A percentile compares a stretch with the other conserved stretches of the same genome.
Evolutionary conservation across 768 basidiomycete species (phyloP).

Genomic region (Mycena vitilis): DNA sequence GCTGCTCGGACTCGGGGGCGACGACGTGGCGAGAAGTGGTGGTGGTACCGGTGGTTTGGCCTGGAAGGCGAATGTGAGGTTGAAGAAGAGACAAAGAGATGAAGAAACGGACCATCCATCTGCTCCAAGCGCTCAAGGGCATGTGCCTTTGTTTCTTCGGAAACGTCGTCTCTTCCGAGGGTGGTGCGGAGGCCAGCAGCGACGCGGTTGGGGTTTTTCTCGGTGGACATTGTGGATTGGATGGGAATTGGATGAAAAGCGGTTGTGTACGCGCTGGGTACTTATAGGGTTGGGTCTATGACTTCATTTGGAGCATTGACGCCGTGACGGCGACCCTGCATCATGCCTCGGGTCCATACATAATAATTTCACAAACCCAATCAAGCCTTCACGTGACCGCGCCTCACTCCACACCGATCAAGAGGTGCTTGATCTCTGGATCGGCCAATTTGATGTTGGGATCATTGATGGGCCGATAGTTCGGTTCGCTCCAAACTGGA

Average conservation of each 20-base stretch:
- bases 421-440: too few species aligned
- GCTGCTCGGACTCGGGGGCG: conserved; percentile 47
- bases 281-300: conserved; percentile 5
- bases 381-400: too few species aligned
- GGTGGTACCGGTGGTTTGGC: conserved; percentile 53
- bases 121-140: conserved; percentile 54
- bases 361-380: too few species aligned
- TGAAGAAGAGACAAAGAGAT: conserved; percentile 20
- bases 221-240: conserved; percentile 13
- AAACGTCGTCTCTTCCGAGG: conserved; percentile 62
- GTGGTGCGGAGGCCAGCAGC: conserved; percentile 63
- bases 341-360: not conserved
- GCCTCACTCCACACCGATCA: too few species aligned
- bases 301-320: conserved; percentile 19
- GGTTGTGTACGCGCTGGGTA: not conserved
- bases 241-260: too few species aligned
- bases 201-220: conserved; percentile 56
- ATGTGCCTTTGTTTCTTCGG: conserved; percentile 56
- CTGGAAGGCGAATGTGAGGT: conserved; percentile 39
- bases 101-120: conserved; percentile 43
- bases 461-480: too few species aligned
- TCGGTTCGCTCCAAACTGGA: too few species aligned
- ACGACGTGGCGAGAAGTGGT: too few species aligned
- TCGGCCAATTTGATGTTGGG: too few species aligned
- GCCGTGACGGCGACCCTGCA: not conserved